phyloP scores from a whole-genome alignment of 75 land plant genomes.

The Picea glauca region DNA sequence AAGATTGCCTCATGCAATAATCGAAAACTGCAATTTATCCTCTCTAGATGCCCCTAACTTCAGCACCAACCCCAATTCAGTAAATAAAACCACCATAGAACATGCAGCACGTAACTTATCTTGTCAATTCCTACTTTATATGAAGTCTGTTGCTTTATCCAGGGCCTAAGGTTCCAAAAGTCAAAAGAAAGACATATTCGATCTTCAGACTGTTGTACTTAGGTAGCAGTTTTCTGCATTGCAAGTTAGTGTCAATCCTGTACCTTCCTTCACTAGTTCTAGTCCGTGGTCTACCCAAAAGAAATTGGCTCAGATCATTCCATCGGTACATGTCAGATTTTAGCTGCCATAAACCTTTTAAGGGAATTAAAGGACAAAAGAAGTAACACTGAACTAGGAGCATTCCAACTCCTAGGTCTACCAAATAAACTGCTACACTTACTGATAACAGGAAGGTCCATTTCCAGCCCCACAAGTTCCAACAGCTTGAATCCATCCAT shows the following conservation, averaged over 20 bases:
- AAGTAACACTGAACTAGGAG: background rate
- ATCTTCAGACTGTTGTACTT: background rate
- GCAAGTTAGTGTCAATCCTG: background rate
- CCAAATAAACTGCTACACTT: slow-evolving; percentile 19
- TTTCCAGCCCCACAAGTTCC: slow-evolving; percentile 82
- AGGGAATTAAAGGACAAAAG: background rate
- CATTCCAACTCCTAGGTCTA: background rate
- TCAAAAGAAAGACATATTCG: background rate
- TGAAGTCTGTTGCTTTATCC: background rate
- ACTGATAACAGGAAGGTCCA: slow-evolving; percentile 96
- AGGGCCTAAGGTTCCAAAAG: background rate
- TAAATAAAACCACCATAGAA: background rate
- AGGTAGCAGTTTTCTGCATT: background rate
- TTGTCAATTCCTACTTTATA: background rate
- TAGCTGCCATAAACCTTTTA: background rate
- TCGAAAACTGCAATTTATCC: too few relatives aligned
- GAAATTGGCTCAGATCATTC: background rate
- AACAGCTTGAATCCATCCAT: slow-evolving; percentile 96
- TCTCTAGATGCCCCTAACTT: background rate
- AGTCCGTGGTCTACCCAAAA: background rate
- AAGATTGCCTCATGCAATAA: too few relatives aligned
- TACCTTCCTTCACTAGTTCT: background rate
- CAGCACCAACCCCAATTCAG: background rate
- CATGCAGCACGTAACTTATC: background rate
- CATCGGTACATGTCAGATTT: background rate